A percentile compares a stretch with the other conserved stretches of the same genome.
These are phyloP conservation scores for Ambrosia trifida DNA, from an alignment of 129 eudicot species.

Conservation along the genomic window DNA sequence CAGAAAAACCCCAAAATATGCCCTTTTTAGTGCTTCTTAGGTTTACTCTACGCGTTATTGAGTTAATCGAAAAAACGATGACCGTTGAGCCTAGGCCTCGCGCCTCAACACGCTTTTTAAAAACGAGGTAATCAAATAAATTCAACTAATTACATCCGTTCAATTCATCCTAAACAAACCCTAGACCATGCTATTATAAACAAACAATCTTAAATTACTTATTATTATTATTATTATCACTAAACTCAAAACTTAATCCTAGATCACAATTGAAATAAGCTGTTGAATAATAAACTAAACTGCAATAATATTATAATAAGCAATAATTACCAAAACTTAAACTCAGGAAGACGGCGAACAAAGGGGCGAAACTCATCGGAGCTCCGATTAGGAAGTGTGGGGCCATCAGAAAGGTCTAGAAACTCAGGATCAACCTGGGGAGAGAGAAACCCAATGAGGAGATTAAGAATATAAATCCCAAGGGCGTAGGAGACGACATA, in stretches of 20 bases:
- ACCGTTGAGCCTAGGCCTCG: too few species aligned
- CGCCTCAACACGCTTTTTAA: too few species aligned
- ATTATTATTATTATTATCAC: neutral
- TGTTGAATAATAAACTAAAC: neutral
- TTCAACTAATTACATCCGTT: slow-evolving; percentile 6
- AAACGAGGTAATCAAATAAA: too few species aligned
- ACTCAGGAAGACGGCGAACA: slow-evolving; percentile 79
- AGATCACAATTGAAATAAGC: neutral
- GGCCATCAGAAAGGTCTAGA: slow-evolving; percentile 53
- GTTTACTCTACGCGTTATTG: too few species aligned
- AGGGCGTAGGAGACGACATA: slow-evolving; percentile 83
- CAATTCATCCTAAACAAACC: slow-evolving; percentile 10
- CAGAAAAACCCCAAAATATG: too few species aligned
- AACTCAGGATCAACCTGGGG: slow-evolving; percentile 88
- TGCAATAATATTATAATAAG: neutral
- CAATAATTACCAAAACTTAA: slow-evolving; percentile 57
- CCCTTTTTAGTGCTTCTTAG: too few species aligned
- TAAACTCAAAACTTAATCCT: neutral
- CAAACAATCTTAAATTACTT: neutral
- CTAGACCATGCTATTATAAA: slow-evolving; percentile 14
- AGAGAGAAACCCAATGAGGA: slow-evolving; percentile 77
- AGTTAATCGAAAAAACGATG: too few species aligned
- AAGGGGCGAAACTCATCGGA: slow-evolving; percentile 95
- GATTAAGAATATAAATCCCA: slow-evolving; percentile 76
- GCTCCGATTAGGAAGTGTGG: slow-evolving; percentile 57